Base-by-base conservation (phyloP, 192 early-diverging fungal species). In the Entrophospora sp. region DNA sequence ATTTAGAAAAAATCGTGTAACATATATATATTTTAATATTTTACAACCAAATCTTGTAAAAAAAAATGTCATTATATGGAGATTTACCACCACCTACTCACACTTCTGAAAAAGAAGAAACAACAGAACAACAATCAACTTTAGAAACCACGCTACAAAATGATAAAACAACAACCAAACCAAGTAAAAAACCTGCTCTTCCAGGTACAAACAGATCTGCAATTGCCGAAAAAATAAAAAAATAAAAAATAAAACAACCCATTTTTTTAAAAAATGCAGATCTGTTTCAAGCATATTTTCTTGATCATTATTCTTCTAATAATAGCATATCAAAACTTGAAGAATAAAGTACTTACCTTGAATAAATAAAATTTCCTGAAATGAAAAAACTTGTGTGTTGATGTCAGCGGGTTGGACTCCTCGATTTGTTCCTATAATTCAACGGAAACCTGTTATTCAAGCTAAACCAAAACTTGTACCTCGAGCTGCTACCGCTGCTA, bases 381-480 rank as follows among this genome's bases (percentile, higher is more conserved):
- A 27, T 8, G 20, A 51, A 53, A 55, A 49, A 53, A 51, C 24
- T 10, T 25, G 30, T 66, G 36, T 42, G 51, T 9, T 38, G 62
- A 64, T 32, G 28, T 37, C 60, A 77, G 75, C 69, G 51, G 72
- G 69, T 1, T 77, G 75, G 75, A 64, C 75, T 4, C 62, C 75
- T 6, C 72, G 75, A 20, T 70, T 77, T 69, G 72, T 73, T 64
- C 75, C 75, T 6, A 73, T 66, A 55, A 53, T 76, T n/a, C 73
- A 77, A 35, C 35, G 83, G 45, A 79, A 79, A 56, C 74, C 77
- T 13, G 63, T 70, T 7, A 61, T 74, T 4, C 78, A 75, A 49
- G 75, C 78, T 31, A 81, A 80, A 28, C 77, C 80, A 28, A 80
- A 75, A 48, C 64, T 78, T 8, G 68, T 70, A 36, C 61, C 69